phyloP scores from a whole-genome alignment of 331 rosid genomes.

The Ulmus americana region DNA sequence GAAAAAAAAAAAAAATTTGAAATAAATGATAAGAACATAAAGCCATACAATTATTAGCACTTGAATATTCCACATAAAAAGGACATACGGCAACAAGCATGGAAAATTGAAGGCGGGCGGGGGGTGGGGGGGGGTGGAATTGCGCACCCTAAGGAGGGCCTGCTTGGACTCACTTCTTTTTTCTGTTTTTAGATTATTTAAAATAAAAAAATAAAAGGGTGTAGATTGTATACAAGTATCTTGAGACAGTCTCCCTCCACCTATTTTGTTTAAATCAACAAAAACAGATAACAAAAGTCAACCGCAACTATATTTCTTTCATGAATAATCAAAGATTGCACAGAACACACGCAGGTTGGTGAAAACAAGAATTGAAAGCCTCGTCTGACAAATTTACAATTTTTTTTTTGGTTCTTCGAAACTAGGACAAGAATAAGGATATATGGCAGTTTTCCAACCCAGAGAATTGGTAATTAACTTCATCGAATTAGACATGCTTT shows the following conservation, averaged over 20 bases:
- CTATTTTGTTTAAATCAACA: too few species aligned
- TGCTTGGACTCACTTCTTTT: too few species aligned
- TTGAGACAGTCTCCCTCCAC: too few species aligned
- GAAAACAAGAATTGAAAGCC: not conserved
- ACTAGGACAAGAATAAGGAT: not conserved
- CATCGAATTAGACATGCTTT: not conserved
- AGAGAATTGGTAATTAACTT: not conserved
- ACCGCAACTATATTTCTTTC: too few species aligned
- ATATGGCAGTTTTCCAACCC: not conserved
- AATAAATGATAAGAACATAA: constrained; percentile 12
- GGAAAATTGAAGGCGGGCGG: not conserved
- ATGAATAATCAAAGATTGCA: too few species aligned
- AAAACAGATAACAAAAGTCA: too few species aligned
- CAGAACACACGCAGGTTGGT: not conserved
- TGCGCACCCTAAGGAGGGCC: too few species aligned
- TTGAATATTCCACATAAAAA: not conserved
- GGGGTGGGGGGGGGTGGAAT: too few species aligned
- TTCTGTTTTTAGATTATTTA: too few species aligned
- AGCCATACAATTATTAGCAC: constrained; percentile 18
- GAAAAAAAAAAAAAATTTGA: constrained; percentile 2
- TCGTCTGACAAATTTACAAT: not conserved
- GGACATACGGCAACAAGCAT: not conserved
- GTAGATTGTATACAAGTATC: too few species aligned
- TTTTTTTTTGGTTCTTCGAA: too few species aligned
- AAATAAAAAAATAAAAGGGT: too few species aligned